These are phyloP conservation scores for Phytophthora agathidicida DNA, from an alignment of 352 stramenopile species.

Conservation along the genomic window DNA sequence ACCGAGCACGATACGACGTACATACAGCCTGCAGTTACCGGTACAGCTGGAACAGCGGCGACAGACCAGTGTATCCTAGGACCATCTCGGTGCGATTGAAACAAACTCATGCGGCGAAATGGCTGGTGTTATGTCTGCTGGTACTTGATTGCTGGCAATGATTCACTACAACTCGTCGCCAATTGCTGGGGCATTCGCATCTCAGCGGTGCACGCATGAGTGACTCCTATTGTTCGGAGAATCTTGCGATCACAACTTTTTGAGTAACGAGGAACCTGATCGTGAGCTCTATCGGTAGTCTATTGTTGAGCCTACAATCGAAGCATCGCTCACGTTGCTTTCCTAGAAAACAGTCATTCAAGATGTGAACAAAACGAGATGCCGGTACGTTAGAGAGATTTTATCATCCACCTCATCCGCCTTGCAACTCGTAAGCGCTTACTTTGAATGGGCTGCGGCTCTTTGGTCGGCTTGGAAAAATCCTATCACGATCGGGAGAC, in stretches of 20 bases:
- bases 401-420: neutral
- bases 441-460: conserved; percentile 24
- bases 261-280: no score
- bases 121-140: no score
- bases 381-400: no score
- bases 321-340: conserved; percentile 1
- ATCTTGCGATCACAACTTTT: no score
- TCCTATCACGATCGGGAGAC: conserved; percentile 6
- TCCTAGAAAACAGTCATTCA: conserved; percentile 7
- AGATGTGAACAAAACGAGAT: neutral
- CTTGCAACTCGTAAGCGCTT: conserved; percentile 1
- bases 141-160: conserved; percentile 2
- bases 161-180: neutral
- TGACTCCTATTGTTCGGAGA: no score
- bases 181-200: no score
- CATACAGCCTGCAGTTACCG: no score
- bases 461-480: conserved; percentile 9
- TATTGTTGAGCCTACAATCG: conserved; percentile 5
- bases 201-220: no score
- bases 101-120: no score
- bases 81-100: conserved; percentile 18
- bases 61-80: conserved; percentile 18
- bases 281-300: conserved; percentile 4
- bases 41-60: conserved; percentile 12
- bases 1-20: conserved; percentile 6